Evolutionary conservation across 805 yeast genomes (phyloP).

Genomic region (Metschnikowia lochheadii): DNA sequence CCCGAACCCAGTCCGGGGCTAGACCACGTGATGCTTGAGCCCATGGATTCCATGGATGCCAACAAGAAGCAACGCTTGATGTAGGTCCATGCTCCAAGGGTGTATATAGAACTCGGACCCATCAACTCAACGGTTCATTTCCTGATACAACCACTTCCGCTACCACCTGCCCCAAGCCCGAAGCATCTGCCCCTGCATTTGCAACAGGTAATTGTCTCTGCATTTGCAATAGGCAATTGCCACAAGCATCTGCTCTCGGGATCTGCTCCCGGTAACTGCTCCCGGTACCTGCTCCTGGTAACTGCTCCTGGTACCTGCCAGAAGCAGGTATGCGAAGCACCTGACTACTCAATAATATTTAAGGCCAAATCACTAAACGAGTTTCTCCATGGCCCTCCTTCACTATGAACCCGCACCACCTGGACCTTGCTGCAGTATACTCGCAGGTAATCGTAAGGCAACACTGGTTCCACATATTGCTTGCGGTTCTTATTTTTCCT

Average conservation of each 20-base stretch:
- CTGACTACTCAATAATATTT: conserved; percentile 5
- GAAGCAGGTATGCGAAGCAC: no score
- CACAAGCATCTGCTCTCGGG: no score
- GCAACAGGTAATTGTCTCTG: no score
- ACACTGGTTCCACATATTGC: conserved; percentile 26
- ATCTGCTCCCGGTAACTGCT: no score
- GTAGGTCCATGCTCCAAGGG: background rate
- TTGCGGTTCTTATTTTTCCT: conserved; percentile 20
- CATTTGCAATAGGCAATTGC: no score
- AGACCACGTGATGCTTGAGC: conserved; percentile 11
- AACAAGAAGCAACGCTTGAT: conserved; percentile 13
- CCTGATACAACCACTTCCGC: no score
- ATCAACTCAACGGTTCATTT: no score
- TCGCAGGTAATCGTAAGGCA: conserved; percentile 27
- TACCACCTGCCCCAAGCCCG: no score
- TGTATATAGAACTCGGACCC: background rate
- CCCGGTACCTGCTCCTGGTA: no score
- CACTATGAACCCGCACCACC: conserved; percentile 19
- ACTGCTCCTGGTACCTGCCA: no score
- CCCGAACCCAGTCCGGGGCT: conserved; percentile 10
- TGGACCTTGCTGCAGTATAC: conserved; percentile 29
- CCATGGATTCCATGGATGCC: conserved; percentile 13
- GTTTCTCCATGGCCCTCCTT: conserved; percentile 21
- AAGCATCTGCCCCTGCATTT: no score
- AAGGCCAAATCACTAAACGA: conserved; percentile 19